Evolutionary conservation across 768 basidiomycete genomes (phyloP), one percentile per base, ranked within the genome.

Genomic region (Hypsizygus marmoreus): DNA sequence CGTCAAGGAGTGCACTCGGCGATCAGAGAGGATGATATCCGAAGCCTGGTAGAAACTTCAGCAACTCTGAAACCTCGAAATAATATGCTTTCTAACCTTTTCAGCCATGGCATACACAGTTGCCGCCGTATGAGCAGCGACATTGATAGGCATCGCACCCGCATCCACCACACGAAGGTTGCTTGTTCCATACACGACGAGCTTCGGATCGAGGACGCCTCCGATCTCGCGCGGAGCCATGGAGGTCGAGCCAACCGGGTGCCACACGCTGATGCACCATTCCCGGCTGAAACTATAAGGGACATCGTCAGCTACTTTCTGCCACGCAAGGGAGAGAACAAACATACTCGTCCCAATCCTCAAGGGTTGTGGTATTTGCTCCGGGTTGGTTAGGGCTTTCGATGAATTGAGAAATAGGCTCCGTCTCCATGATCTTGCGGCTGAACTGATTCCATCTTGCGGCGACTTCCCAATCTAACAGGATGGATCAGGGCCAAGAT

Each of bases 91-190:
- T n/a, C 46, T 13, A 1, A 48, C 47, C 36, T 39, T 49, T 19
- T 49, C 47, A 5, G 47, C 47, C 41, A 49, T 43, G 17, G 36
- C 47, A 17, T 49, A 49, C 22, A 49, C 25, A 12, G 47, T 49
- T 6, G 47, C 41, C 10, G 39, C 9, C 5, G 47, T 43, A 14
- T 49, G 47, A 0, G 41, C 41, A 2, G 41, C 47, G 16, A 49
- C 29, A 13, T 49, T 43, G 19, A 49, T 49, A 8, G 47, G 47
- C 30, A 49, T 13, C 6, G 42, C 38, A n/a, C 41, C 14, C 2
- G 63, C 64, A 53, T 68, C 65, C 12, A 68, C 62, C 16, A 71
- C 64, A 17, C 68, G 67, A 8, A 71, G 53, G 43, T 65, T 65
- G 26, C 49, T 42, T 4, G 57, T 56, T 16, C 61, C 63, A 37